phyloP scores from a whole-genome alignment of 139 green algal species.

The Picochlorum sp. region DNA sequence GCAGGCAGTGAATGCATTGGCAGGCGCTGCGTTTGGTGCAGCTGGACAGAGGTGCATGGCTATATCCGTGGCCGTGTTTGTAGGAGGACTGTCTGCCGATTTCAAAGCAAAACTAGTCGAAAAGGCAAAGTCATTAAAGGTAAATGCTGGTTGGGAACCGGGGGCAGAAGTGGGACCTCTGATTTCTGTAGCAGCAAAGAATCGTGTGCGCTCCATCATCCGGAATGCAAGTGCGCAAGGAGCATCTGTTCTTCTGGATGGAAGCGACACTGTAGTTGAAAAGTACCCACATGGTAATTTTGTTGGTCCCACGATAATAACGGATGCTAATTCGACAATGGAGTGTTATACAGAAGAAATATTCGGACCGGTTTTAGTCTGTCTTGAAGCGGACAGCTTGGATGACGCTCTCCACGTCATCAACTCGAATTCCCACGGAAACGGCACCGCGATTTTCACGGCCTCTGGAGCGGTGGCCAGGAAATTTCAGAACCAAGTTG shows the following conservation, averaged over 20 bases:
- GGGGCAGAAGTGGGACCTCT: conserved; percentile 82
- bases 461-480: conserved; percentile 60
- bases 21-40: conserved; percentile 83
- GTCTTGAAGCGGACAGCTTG: conserved; percentile 61
- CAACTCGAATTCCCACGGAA: conserved; percentile 87
- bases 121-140: conserved; percentile 58
- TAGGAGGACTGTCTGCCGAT: conserved; percentile 45
- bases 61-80: conserved; percentile 84
- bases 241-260: conserved; percentile 61
- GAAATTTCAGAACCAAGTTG: conserved; percentile 51
- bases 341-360: conserved; percentile 88
- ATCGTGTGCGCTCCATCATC: conserved; percentile 62
- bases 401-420: conserved; percentile 79
- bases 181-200: conserved; percentile 55
- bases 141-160: conserved; percentile 54
- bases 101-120: conserved; percentile 49
- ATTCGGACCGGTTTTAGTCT: conserved; percentile 88
- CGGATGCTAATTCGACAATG: conserved; percentile 65
- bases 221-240: conserved; percentile 51
- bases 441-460: conserved; percentile 92
- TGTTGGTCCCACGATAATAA: conserved; percentile 82
- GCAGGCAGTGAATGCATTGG: conserved; percentile 57
- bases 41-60: conserved; percentile 97
- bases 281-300: conserved; percentile 82
- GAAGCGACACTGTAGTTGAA: conserved; percentile 46